Base-by-base conservation (phyloP, 495 filamentous ascomycete species). In the Talaromyces borbonicus region DNA sequence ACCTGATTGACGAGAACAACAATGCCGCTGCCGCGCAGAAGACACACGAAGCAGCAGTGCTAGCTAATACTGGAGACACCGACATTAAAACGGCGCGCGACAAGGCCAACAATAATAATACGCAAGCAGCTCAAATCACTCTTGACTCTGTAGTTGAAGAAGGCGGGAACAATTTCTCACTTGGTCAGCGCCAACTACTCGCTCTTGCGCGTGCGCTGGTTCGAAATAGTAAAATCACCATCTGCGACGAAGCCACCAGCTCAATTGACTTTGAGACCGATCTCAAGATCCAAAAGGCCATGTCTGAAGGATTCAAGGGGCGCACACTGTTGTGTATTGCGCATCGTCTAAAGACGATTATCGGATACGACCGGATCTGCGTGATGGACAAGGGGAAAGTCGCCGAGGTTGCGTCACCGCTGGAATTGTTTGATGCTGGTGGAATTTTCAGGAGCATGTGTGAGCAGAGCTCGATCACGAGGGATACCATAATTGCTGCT, bases 161-260 rank as follows among this genome's bases (percentile, higher is more conserved):
- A 35, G 46, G 45, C n/a, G 58, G 56, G 20, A 15, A 26, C 5
- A 57, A 57, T 33, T 53, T 61, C 44, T 56, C 55, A 7, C 49
- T 52, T 8, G 60, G 58, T 14, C 56, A 63, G 45, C 51, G 56
- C 4, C 57, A 61, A 42, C 52, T 61, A 22, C 45, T 61, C 16
- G 49, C 43, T 22, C 44, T 59, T 5, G 53, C 60, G 2, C 56
- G 60, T n/a, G 58, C 56, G 0, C 43, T 61, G 0, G 41, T 63
- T 12, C 45, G 48, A 3, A 25, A 43, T 22, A 48, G 43, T 20
- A 44, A 50, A 16, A 58, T 60, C 44, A 44, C 56, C 23, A 50
- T 63, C 29, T 52, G 52, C 14, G 57, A 55, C 33, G 56, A 56
- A 48, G 52, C 52, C 11, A 58, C 56, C 5, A 57, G 49, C 12